Evolutionary conservation across 2,329 filamentous ascomycete species (phyloP).

Genomic region (Ceratocystis eucalypticola): DNA sequence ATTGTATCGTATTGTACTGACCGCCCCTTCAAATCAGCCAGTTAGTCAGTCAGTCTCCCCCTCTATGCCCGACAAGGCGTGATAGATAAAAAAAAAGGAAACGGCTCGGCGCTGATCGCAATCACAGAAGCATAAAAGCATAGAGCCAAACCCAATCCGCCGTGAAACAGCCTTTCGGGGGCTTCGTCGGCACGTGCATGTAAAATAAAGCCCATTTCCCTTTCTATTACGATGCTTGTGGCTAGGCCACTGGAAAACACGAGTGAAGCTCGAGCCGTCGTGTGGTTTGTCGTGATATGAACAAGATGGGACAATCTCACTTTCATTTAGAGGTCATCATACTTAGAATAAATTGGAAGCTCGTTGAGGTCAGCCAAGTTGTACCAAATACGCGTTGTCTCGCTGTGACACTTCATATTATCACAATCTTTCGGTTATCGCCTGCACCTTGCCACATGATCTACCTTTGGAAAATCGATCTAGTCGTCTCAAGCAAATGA

Average conservation of each 20-base stretch:
- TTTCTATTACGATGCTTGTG: background rate
- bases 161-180: background rate
- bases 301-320: constrained; percentile 1
- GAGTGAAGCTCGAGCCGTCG: constrained; percentile 5
- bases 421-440: background rate
- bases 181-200: constrained; percentile 3
- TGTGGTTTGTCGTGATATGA: background rate
- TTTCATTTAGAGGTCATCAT: background rate
- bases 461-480: background rate
- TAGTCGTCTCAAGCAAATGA: background rate
- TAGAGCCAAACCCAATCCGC: background rate
- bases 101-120: background rate
- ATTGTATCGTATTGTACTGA: background rate
- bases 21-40: background rate
- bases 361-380: background rate
- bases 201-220: background rate
- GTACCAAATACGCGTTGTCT: background rate
- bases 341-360: background rate
- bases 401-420: background rate
- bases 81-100: too few species aligned
- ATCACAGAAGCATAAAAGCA: background rate
- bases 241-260: background rate
- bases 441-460: background rate
- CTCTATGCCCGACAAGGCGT: too few species aligned
- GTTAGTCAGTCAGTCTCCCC: background rate